These are phyloP conservation scores for Yamadazyma scolyti DNA, from an alignment of 805 yeast species.

Conservation along the genomic window DNA sequence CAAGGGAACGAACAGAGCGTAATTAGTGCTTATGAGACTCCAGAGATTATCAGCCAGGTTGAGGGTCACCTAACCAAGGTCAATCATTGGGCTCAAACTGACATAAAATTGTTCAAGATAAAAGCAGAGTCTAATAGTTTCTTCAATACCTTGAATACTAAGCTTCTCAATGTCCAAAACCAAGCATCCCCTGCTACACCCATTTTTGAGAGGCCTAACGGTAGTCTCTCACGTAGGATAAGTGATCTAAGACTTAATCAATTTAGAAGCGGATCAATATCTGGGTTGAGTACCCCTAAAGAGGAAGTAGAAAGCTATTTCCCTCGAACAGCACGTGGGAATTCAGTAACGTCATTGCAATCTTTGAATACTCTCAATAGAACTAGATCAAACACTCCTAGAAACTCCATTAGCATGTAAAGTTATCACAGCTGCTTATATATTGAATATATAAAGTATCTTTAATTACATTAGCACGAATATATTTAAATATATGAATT, in stretches of 20 bases:
- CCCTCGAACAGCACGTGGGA: constrained; percentile 11
- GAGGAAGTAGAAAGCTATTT: constrained; percentile 27
- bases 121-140: constrained; percentile 16
- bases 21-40: constrained; percentile 9
- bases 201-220: constrained; percentile 43
- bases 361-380: constrained; percentile 39
- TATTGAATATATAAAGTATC: no score
- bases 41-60: constrained; percentile 16
- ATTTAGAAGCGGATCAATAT: constrained; percentile 23
- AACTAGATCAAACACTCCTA: constrained; percentile 29
- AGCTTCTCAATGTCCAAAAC: constrained; percentile 5
- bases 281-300: constrained; percentile 20
- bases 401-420: constrained; percentile 32
- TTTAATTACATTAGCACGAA: not conserved
- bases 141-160: constrained; percentile 15
- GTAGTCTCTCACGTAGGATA: constrained; percentile 45
- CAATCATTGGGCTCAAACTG: constrained; percentile 53
- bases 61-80: constrained; percentile 28
- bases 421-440: not conserved
- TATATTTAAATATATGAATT: constrained; percentile 1
- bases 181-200: constrained; percentile 26
- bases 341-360: constrained; percentile 35
- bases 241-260: constrained; percentile 38
- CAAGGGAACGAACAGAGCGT: constrained; percentile 6
- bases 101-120: constrained; percentile 48